Percentiles rank a stretch among this genome's conserved stretches.
These are phyloP conservation scores for Magnaporthales sp. DNA, from an alignment of 2,329 filamentous ascomycete genomes.

Conservation along the genomic window DNA sequence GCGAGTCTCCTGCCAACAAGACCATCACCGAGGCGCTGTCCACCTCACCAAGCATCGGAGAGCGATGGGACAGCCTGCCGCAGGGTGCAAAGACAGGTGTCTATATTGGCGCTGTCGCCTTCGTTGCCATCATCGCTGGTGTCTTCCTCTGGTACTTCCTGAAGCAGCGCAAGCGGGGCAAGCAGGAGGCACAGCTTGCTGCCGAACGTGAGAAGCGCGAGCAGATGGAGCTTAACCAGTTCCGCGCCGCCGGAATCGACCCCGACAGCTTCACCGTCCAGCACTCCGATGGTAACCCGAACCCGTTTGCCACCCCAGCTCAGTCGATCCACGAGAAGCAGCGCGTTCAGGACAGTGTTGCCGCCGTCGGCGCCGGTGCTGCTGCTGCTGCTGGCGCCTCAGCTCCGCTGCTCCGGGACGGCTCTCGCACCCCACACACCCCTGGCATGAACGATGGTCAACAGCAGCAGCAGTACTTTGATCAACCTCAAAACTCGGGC, in stretches of 20 bases:
- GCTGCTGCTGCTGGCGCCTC: constrained; percentile 12
- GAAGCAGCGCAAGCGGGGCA: constrained; percentile 43
- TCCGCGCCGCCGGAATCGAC: constrained; percentile 37
- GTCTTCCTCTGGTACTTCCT: constrained; percentile 44
- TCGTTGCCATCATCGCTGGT: constrained; percentile 35
- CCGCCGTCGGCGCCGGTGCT: constrained; percentile 3
- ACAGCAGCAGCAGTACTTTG: constrained; percentile 3
- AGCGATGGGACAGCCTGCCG: constrained; percentile 48
- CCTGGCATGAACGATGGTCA: constrained; percentile 8
- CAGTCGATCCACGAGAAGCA: constrained; percentile 21
- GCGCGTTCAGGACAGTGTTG: background rate
- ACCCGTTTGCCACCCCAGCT: constrained; percentile 12
- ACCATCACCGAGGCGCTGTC: constrained; percentile 30
- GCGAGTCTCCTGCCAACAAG: constrained; percentile 47
- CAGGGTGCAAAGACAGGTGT: constrained; percentile 41
- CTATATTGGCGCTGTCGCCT: constrained; percentile 37
- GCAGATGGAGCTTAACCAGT: constrained; percentile 40
- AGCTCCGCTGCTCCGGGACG: constrained; percentile 19
- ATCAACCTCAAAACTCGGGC: background rate
- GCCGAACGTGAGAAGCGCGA: constrained; percentile 35
- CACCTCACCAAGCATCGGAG: constrained; percentile 28
- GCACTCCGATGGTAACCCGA: constrained; percentile 26
- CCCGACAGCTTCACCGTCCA: constrained; percentile 34
- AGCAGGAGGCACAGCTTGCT: constrained; percentile 38
- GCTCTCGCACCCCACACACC: constrained; percentile 14